A percentile compares a stretch with the other conserved stretches of the same genome.
Evolutionary conservation across 2,329 filamentous ascomycete species (phyloP).

Genomic region (Hypoxylon sp.): DNA sequence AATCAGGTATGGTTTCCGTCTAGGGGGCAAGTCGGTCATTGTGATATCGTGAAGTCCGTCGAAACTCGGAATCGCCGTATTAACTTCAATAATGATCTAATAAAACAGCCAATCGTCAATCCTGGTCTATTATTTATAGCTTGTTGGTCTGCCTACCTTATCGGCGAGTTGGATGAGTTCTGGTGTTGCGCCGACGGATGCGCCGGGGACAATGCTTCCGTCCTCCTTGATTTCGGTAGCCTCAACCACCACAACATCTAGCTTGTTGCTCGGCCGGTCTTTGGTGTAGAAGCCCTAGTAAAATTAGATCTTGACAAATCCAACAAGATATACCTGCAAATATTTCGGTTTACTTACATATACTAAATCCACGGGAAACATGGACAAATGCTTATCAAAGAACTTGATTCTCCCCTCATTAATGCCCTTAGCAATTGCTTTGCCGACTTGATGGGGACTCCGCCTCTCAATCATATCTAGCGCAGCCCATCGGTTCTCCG

Average conservation of each 20-base stretch:
- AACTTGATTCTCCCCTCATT: conserved; percentile 91
- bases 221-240: conserved; percentile 90
- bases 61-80: conserved; percentile 86
- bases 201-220: conserved; percentile 89
- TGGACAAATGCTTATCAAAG: conserved; percentile 93
- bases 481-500: conserved; percentile 90
- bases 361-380: conserved; percentile 90
- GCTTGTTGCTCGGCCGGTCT: conserved; percentile 78
- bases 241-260: conserved; percentile 89
- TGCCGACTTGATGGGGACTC: conserved; percentile 89
- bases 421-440: conserved; percentile 90
- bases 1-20: conserved; percentile 87
- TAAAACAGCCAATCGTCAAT: conserved; percentile 14
- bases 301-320: conserved; percentile 26
- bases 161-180: conserved; percentile 92
- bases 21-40: conserved; percentile 86
- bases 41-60: conserved; percentile 93
- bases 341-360: conserved; percentile 67
- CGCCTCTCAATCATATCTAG: conserved; percentile 92
- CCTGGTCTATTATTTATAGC: background rate
- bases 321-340: background rate
- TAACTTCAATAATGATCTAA: conserved; percentile 89
- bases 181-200: conserved; percentile 86
- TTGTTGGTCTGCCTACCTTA: conserved; percentile 67
- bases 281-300: conserved; percentile 83